Base-by-base conservation (phyloP, 225 moss, liverwort and hornwort species). In the Asterella californica region DNA sequence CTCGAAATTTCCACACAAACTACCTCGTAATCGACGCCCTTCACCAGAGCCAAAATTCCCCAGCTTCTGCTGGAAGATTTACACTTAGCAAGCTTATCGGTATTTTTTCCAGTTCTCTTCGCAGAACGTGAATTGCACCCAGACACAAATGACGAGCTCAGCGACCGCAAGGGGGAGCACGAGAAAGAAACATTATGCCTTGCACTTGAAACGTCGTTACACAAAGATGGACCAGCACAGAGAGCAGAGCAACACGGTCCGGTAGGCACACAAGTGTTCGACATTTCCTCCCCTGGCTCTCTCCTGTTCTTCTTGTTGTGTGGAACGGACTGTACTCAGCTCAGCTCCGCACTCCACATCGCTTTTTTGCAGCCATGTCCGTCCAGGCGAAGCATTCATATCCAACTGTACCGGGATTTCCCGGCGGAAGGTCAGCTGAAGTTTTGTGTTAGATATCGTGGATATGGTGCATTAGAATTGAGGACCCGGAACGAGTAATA, bases 1-100 rank as follows among this genome's bases (percentile, higher is more conserved):
- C 50, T 25, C 4, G 18, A 52, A n/a, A 25, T 10, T 53, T 29
- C 10, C 15, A 30, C 10, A 11, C 22, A 74, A 49, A 52, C 12
- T 34, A 70, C 85, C 85, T 85, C 85, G 72, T 82, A 85, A 37
- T 78, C 75, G 24, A 71, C 81, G 12, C 79, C 70, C n/a, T 55
- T 82, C 47, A 63, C 46, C 37, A 85, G 62, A 30, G 85, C 81
- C 17, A 25, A 63, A 62, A 76, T 38, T 61, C 46, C 42, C 42
- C n/a, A 12, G 14, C 59, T 75, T 36, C 54, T 57, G 15, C 30
- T 21, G 10, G 30, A 17, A 53, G 21, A 8, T 21, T 29, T 59
- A 36, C 25, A 34, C 21, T 6, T 37, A 7, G 34, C 46, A 24
- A 2, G 71, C 29, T 10, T 15, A 37, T 60, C 22, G 25, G 33